Conservation (phyloP, 2,329 filamentous ascomycete genomes). For the Sclerotinia nivalis region DNA sequence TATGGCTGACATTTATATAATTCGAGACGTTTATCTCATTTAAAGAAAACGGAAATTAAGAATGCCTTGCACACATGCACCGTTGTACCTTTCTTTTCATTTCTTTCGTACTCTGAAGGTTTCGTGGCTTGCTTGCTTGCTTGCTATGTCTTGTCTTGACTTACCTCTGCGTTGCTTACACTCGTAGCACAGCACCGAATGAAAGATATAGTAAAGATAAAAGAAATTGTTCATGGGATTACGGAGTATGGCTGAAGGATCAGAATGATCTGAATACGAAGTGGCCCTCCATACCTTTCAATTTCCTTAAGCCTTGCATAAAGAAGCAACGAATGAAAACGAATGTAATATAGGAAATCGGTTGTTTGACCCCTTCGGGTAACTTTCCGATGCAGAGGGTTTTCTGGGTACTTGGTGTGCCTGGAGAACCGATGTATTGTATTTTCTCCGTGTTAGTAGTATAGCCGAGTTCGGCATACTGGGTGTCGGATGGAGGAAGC, state of each 20-base stretch:
- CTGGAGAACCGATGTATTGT: neutral
- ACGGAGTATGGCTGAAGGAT: neutral
- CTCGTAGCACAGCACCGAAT: neutral
- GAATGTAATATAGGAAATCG: neutral
- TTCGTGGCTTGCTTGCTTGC: neutral
- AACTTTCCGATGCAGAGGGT: neutral
- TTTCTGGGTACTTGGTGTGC: neutral
- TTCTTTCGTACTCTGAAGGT: neutral
- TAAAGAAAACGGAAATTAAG: neutral
- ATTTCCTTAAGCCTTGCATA: neutral
- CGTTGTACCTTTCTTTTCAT: neutral
- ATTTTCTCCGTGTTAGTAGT: neutral
- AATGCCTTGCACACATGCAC: neutral
- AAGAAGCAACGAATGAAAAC: neutral
- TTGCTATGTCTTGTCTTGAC: neutral
- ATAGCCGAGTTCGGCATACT: neutral
- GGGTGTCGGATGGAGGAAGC: neutral
- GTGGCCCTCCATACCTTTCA: neutral
- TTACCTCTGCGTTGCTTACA: neutral
- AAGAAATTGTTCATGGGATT: slow-evolving; percentile 2
- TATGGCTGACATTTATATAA: neutral
- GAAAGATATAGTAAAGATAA: neutral
- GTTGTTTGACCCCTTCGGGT: neutral
- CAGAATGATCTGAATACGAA: slow-evolving; percentile 9
- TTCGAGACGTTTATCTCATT: neutral